Base-by-base conservation (phyloP, 306 rosid species). In the Pyrus pyrifolia region DNA sequence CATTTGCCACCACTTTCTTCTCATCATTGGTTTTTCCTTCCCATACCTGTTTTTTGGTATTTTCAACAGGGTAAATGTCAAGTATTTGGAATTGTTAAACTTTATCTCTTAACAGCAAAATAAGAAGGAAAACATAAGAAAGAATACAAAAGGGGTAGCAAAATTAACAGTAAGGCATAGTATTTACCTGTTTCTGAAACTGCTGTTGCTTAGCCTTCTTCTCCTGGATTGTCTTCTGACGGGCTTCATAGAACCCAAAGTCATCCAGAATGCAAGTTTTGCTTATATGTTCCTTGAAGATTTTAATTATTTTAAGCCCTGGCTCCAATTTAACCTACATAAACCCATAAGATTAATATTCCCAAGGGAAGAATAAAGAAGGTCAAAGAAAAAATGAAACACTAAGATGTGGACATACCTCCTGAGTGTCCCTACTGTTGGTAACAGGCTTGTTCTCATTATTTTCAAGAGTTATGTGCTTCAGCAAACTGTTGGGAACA, bases 371-470 rank as follows among this genome's bases (percentile, higher is more conserved):
- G 29, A 68, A 13, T 15, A 35, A 57, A 46, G 1, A 4, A 29
- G 18, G 58, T 9, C 6, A 29, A 45, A 31, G n/a, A 17, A 25
- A 18, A 8, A 2, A 65, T 0, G 55, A 17, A 67, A 33, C 23
- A 8, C 15, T 5, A 38, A 2, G 66, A 30, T 61, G 29, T 67
- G 30, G 33, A 27, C 42, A 68, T 83, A 94, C 98, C 97, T 95
- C 99, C 68, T 95, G 99, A 6, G 99, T 95, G 70, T 95, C 99
- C 87, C 99, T 82, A 61, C 99, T 95, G 76, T 95, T 95, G 0
- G 99, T 95, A 58, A 95, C 97, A 58, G 99, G 97, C 59, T 95
- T 95, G 85, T 95, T 91, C 89, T 95, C 99, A 51, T 95, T 95
- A 88, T 95, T 95, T 42, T 90, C 97, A 68, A 95, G 89, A 8